A percentile compares a stretch with the other conserved stretches of the same genome.
phyloP scores from a whole-genome alignment of 257 asterid genomes.

The Solanum pinnatisectum region DNA sequence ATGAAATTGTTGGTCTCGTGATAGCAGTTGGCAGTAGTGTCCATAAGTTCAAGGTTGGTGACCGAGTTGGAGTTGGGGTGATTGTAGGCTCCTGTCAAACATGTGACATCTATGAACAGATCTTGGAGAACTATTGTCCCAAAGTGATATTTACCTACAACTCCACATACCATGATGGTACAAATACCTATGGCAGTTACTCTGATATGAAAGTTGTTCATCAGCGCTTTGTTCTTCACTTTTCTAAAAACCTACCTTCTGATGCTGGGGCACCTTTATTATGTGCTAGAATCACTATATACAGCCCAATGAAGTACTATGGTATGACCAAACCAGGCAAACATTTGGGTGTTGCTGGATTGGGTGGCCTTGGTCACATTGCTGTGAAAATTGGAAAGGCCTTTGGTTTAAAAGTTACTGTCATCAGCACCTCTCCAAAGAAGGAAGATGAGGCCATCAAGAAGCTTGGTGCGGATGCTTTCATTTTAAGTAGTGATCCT shows the following conservation, averaged over 20 bases:
- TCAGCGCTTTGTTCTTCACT: slow-evolving; percentile 39
- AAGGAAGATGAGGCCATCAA: slow-evolving; percentile 43
- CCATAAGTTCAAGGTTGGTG: slow-evolving; percentile 38
- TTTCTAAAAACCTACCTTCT: slow-evolving; percentile 44
- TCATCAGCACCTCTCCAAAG: slow-evolving; percentile 44
- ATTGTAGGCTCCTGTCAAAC: slow-evolving; percentile 45
- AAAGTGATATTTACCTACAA: slow-evolving; percentile 34
- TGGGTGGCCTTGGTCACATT: slow-evolving; percentile 70
- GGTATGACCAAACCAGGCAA: slow-evolving; percentile 53
- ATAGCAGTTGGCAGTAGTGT: slow-evolving; percentile 39
- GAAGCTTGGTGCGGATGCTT: slow-evolving; percentile 52
- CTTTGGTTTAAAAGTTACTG: slow-evolving; percentile 56
- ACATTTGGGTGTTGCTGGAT: slow-evolving; percentile 57
- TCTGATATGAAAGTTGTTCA: slow-evolving; percentile 47
- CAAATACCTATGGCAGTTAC: slow-evolving; percentile 56
- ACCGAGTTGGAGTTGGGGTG: slow-evolving; percentile 62
- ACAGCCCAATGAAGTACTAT: slow-evolving; percentile 57
- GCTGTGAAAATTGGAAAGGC: slow-evolving; percentile 71
- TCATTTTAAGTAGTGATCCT: slow-evolving; percentile 35
- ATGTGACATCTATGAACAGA: slow-evolving; percentile 41
- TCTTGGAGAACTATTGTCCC: slow-evolving; percentile 51
- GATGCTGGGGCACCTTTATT: slow-evolving; percentile 51
- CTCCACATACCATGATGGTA: slow-evolving; percentile 32
- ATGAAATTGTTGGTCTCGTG: slow-evolving; percentile 59
- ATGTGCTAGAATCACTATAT: slow-evolving; percentile 65